Evolutionary conservation across 2,329 filamentous ascomycete genomes (phyloP), one percentile per base, ranked within the genome.

Genomic region (Chaetoscypha palmicola): DNA sequence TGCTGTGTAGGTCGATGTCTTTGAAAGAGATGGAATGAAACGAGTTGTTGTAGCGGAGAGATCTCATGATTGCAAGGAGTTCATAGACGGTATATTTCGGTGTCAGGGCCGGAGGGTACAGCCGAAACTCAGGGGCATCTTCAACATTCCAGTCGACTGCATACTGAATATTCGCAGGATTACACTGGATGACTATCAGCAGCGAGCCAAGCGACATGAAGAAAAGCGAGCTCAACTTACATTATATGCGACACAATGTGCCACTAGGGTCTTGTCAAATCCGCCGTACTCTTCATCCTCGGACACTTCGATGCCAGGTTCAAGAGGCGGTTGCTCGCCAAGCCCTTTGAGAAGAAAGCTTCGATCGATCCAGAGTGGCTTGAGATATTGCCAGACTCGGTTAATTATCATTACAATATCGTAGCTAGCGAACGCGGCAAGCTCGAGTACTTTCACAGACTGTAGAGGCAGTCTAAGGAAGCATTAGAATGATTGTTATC

Each of bases 161-260:
- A 55, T 83, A 84, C 41, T 74, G 71, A 38, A 86, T 81, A 43
- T 81, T 82, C 10, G 74, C 74, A 2, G 81, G 77, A 53, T 83
- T 79, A 17, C 57, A 61, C 52, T 55, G 31, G 17, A 10, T n/a
- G n/a, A n/a, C n/a, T n/a, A n/a, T n/a, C n/a, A n/a, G n/a, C n/a
- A n/a, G n/a, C n/a, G n/a, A n/a, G n/a, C n/a, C n/a, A n/a, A n/a
- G n/a, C n/a, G n/a, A n/a, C n/a, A n/a, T n/a, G n/a, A n/a, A n/a
- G n/a, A n/a, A n/a, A n/a, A n/a, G n/a, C n/a, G 11, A 24, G 12
- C 9, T 21, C 22, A 12, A 36, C 54, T 43, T 49, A 83, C 68
- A 46, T 77, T 74, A 58, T 85, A 86, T 16, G 79, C 80, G 32
- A 81, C 70, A 58, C 81, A 85, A 57, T 85, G 86, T 24, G 81